Conservation (phyloP, 1,284 basidiomycete genomes). For the Cryptococcus sp. region DNA sequence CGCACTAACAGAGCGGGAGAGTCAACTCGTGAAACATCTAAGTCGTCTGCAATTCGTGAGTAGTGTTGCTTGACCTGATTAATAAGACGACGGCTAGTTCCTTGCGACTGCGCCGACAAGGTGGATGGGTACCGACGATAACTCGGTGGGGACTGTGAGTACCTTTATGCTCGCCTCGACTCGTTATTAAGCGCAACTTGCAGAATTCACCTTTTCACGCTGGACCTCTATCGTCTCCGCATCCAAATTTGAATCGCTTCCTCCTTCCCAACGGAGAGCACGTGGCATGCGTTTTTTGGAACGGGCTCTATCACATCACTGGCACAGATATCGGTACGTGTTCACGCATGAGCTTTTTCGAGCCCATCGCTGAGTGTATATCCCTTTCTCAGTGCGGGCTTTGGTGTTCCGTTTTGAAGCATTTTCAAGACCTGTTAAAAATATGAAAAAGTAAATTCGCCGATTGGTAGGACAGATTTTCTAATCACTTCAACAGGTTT, state of each 20-base stretch:
- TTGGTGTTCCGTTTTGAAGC: conserved; percentile 87
- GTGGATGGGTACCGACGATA: too few species aligned
- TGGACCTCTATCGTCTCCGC: too few species aligned
- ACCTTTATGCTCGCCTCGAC: too few species aligned
- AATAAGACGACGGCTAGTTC: conserved; percentile 55
- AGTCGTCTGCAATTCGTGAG: conserved; percentile 51
- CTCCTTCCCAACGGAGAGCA: too few species aligned
- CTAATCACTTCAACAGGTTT: too few species aligned
- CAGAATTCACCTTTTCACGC: too few species aligned
- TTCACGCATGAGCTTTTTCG: conserved; percentile 36
- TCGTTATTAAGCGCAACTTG: too few species aligned
- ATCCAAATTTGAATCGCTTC: too few species aligned
- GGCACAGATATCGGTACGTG: conserved; percentile 69
- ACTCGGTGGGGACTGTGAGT: too few species aligned
- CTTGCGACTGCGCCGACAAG: conserved; percentile 68
- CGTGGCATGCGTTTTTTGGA: conserved; percentile 92
- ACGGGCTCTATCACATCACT: conserved; percentile 84
- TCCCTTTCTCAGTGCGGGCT: conserved; percentile 77
- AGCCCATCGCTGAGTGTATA: background rate
- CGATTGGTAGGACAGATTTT: conserved; percentile 85
- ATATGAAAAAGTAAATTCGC: conserved; percentile 55
- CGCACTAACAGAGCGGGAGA: conserved; percentile 36
- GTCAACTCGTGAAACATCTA: conserved; percentile 38
- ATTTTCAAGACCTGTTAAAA: conserved; percentile 60
- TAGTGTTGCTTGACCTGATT: background rate